phyloP scores from a whole-genome alignment of 192 early-diverging fungal species.

The Backusella westeae region DNA sequence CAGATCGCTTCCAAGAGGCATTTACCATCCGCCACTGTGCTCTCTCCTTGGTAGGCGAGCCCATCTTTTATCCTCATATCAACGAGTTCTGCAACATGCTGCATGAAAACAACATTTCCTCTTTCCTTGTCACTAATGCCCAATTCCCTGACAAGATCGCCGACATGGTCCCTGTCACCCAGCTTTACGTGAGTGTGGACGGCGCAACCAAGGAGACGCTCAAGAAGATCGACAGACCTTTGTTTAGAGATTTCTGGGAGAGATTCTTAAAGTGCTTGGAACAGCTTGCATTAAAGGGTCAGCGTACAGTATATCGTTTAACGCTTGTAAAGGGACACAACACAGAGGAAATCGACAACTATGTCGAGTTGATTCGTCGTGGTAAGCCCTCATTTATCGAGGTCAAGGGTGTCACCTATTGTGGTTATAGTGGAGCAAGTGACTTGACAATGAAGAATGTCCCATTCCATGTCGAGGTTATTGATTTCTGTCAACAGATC shows the following conservation, averaged over 20 bases:
- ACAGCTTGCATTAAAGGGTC: constrained; percentile 61
- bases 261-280: constrained; percentile 65
- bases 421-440: constrained; percentile 65
- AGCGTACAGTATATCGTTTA: constrained; percentile 72
- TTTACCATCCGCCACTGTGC: constrained; percentile 63
- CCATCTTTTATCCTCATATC: constrained; percentile 71
- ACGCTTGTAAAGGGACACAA: constrained; percentile 75
- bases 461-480: constrained; percentile 59
- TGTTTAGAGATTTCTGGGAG: constrained; percentile 80
- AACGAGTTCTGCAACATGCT: constrained; percentile 69
- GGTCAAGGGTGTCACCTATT: constrained; percentile 77
- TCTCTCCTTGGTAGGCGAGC: constrained; percentile 67
- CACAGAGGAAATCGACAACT: constrained; percentile 62
- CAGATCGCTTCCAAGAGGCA: constrained; percentile 73
- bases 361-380: constrained; percentile 59
- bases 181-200: constrained; percentile 74
- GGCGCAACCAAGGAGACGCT: constrained; percentile 73
- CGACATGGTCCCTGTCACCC: constrained; percentile 63
- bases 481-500: constrained; percentile 62
- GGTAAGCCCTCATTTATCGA: constrained; percentile 73
- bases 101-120: constrained; percentile 64
- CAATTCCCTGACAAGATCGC: constrained; percentile 71
- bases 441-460: constrained; percentile 70
- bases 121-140: constrained; percentile 75
- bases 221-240: constrained; percentile 72